Conservation (phyloP, 495 filamentous ascomycete genomes). For the Sporormia fimetaria region DNA sequence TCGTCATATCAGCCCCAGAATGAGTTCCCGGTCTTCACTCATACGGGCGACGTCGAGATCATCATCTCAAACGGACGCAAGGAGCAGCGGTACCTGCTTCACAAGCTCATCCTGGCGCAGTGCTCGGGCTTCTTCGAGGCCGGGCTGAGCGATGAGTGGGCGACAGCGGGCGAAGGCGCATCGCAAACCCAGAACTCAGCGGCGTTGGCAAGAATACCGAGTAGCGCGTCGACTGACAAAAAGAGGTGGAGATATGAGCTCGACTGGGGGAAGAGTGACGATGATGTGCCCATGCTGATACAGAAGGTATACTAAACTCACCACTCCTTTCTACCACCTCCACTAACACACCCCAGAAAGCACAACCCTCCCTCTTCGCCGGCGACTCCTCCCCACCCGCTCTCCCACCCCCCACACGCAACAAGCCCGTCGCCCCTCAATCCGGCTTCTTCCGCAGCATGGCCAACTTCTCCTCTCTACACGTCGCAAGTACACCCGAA, state of each 20-base stretch:
- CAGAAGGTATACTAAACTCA: constrained; percentile 59
- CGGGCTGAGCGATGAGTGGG: constrained; percentile 79
- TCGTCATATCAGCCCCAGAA: constrained; percentile 59
- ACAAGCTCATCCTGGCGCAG: constrained; percentile 71
- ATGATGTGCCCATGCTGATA: constrained; percentile 79
- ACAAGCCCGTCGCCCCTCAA: constrained; percentile 44
- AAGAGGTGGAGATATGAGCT: constrained; percentile 78
- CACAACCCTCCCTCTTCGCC: constrained; percentile 39
- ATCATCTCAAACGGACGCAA: constrained; percentile 56
- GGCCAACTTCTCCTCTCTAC: constrained; percentile 58
- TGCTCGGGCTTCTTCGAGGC: constrained; percentile 91
- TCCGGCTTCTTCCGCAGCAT: constrained; percentile 76
- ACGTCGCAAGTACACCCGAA: constrained; percentile 38
- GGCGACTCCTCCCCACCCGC: constrained; percentile 30
- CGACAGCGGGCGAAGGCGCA: constrained; percentile 45
- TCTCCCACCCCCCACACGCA: constrained; percentile 37
- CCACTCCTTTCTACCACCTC: neutral
- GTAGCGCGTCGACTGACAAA: constrained; percentile 32
- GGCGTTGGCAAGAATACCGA: constrained; percentile 31
- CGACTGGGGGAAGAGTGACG: constrained; percentile 55
- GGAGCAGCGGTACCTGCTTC: constrained; percentile 74
- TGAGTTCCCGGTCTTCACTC: constrained; percentile 82
- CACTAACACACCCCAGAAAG: constrained; percentile 11
- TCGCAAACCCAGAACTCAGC: constrained; percentile 30
- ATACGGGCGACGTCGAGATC: constrained; percentile 86